Percentiles rank a stretch among this genome's conserved stretches.
These are phyloP conservation scores for Phytopythium cucurbitacearum DNA, from an alignment of 352 stramenopile species.

Conservation along the genomic window DNA sequence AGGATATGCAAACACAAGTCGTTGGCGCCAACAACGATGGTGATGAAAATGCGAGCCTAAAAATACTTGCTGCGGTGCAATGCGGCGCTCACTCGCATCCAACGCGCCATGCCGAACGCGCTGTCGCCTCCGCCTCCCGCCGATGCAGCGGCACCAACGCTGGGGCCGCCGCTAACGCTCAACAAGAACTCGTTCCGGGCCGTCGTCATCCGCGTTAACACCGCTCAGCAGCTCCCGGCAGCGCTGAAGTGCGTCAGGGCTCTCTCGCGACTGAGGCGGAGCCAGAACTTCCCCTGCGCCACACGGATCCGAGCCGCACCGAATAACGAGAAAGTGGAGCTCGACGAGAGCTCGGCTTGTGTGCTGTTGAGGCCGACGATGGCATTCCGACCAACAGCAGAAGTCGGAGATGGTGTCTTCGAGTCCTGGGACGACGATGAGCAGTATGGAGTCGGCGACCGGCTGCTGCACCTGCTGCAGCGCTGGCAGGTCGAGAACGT, in stretches of 20 bases:
- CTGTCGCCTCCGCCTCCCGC: too few species aligned
- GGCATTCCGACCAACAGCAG: slow-evolving; percentile 4
- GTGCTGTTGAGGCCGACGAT: slow-evolving; percentile 1
- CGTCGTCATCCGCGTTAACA: slow-evolving; percentile 40
- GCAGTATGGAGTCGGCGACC: slow-evolving; percentile 54
- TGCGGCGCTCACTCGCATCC: too few species aligned
- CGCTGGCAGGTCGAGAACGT: slow-evolving; percentile 80
- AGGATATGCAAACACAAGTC: too few species aligned
- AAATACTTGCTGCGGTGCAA: too few species aligned
- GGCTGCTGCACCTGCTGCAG: slow-evolving; percentile 75
- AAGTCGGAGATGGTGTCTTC: slow-evolving; percentile 21
- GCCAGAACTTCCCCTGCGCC: slow-evolving; percentile 45
- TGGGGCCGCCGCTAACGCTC: slow-evolving; percentile 48
- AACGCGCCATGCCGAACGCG: too few species aligned
- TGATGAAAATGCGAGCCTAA: too few species aligned
- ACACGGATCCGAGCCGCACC: slow-evolving; percentile 24
- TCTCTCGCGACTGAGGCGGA: slow-evolving; percentile 35
- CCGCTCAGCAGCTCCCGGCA: slow-evolving; percentile 14
- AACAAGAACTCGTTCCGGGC: slow-evolving; percentile 75
- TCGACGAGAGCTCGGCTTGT: neutral
- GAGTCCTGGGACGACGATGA: slow-evolving; percentile 57
- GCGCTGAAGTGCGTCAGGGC: slow-evolving; percentile 22
- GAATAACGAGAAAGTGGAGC: neutral
- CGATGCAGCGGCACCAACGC: slow-evolving; percentile 6
- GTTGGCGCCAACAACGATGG: too few species aligned